Conservation (phyloP, 306 rosid species). For the Vicia villosa region DNA sequence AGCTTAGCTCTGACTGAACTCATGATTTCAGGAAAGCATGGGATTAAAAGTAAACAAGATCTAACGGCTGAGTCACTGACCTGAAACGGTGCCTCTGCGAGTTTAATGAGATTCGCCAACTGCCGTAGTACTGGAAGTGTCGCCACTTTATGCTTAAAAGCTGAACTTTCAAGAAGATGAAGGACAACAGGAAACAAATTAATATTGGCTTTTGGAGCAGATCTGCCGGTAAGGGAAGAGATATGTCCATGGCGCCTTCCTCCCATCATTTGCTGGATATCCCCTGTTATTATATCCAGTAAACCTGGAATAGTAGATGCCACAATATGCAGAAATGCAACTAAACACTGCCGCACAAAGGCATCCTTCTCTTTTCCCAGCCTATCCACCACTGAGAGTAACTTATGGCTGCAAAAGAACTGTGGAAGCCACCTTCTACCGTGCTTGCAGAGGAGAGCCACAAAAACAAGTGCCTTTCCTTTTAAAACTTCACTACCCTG, state of each 20-base stretch:
- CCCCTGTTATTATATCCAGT: slow-evolving; percentile 76
- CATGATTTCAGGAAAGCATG: background rate
- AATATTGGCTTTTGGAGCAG: slow-evolving; percentile 76
- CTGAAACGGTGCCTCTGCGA: slow-evolving; percentile 87
- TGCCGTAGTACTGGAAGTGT: slow-evolving; percentile 74
- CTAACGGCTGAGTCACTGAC: slow-evolving; percentile 46
- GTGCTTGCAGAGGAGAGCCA: slow-evolving; percentile 84
- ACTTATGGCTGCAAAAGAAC: slow-evolving; percentile 80
- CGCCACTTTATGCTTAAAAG: slow-evolving; percentile 82
- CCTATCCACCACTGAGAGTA: slow-evolving; percentile 89
- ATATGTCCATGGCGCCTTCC: slow-evolving; percentile 90
- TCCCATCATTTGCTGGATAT: slow-evolving; percentile 88
- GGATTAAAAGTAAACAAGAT: slow-evolving; percentile 20
- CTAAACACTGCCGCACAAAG: slow-evolving; percentile 76
- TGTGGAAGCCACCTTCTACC: slow-evolving; percentile 94
- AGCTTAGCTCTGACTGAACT: slow-evolving; percentile 6
- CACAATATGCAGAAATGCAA: slow-evolving; percentile 73
- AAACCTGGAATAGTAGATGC: slow-evolving; percentile 76
- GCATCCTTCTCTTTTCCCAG: slow-evolving; percentile 86
- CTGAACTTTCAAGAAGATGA: slow-evolving; percentile 88
- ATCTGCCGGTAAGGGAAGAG: slow-evolving; percentile 72
- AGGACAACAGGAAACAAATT: slow-evolving; percentile 90
- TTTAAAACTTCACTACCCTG: slow-evolving; percentile 91
- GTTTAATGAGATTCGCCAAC: slow-evolving; percentile 75
- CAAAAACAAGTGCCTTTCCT: slow-evolving; percentile 82